Base-by-base conservation (phyloP, 768 basidiomycete species). In the Kwoniella dejecticola region DNA sequence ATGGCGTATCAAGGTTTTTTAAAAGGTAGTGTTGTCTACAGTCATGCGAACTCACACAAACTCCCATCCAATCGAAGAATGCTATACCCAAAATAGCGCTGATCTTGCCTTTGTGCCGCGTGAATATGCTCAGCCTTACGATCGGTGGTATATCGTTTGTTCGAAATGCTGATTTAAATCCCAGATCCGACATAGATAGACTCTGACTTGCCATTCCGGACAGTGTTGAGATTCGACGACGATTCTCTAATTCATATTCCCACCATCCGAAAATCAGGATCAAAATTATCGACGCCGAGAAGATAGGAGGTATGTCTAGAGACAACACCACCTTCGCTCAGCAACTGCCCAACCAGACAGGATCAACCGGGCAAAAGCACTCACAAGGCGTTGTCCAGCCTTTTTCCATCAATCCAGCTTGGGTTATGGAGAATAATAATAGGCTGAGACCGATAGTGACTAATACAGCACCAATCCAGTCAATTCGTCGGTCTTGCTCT, bases 391-490 rank as follows among this genome's bases (percentile, higher is more conserved):
- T 87, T 10, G 74, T 79, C 88, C 88, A 91, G 7, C 84, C 83
- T 3, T 84, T 48, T 0, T 83, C 81, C 3, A 85, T 87, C 17
- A 82, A 77, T n/a, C 82, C 82, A 6, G 85, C 89, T 63, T 89
- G 84, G 46, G 86, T 85, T 3, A 93, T 82, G 0, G 87, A 85
- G 68, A 90, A 91, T 8, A 88, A 82, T 62, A 92, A 81, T 0
- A 91, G 78, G 1, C 87, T 83, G 29, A 91, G 79, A 0, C 88
- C 89, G 0, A 80, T 74, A 0, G 89, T 89, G 57, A 86, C 78
- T n/a, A 91, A 76, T 17, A 82, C 76, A 0, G 87, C 88, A 3
- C 91, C 91, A n/a, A 89, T 77, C 89, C 89, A 91, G 62, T 93
- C 91, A 0, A 91, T 82, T 26, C 80, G 33, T 46, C 54, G 57